Base-by-base conservation (phyloP, 129 eudicot genomes). In the Pseudognaphalium luteoalbum region DNA sequence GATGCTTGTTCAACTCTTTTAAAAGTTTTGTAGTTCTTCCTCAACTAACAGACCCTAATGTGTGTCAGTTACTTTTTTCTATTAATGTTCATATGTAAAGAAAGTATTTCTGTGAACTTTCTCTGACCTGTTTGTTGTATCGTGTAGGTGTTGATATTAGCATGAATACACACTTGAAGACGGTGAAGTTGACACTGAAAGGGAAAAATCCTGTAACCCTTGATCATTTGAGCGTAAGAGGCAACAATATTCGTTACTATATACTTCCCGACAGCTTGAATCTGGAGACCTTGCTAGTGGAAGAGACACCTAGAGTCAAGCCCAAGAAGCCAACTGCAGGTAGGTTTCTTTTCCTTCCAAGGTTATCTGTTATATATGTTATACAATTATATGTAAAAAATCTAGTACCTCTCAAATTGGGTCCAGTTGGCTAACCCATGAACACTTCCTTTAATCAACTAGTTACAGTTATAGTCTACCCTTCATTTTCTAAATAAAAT, bases 111-210 rank as follows among this genome's bases (percentile, higher is more conserved):
- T 11, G 54, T 47, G n/a, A 47, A 47, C 17, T 47, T 47, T 5
- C 54, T 47, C 54, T 47, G n/a, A 47, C 54, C 8, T 68, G 35
- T 60, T 72, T 65, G 44, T 64, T 70, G 76, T 33, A 30, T 67
- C 33, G 1, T 79, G 51, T 75, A 90, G 93, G 96, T 76, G 97
- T 88, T 82, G 94, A 86, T 76, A 85, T 88, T 0, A 91, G 97
- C 85, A 91, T 91, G 97, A 91, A 91, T 86, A 88, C 97, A 42
- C 94, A 88, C 82, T 81, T 91, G 85, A 91, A 91, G 86, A 86
- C 94, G 20, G 94, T 91, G 72, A 91, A 91, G 83, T 66, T 91
- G 64, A 88, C 97, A 54, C 82, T 83, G 62, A 91, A 88, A 67
- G 97, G 97, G 75, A 88, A 88, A 74, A 91, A 91, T 76, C 94